Evolutionary conservation across 2,329 filamentous ascomycete genomes (phyloP).

Genomic region (Diaporthe destruens): DNA sequence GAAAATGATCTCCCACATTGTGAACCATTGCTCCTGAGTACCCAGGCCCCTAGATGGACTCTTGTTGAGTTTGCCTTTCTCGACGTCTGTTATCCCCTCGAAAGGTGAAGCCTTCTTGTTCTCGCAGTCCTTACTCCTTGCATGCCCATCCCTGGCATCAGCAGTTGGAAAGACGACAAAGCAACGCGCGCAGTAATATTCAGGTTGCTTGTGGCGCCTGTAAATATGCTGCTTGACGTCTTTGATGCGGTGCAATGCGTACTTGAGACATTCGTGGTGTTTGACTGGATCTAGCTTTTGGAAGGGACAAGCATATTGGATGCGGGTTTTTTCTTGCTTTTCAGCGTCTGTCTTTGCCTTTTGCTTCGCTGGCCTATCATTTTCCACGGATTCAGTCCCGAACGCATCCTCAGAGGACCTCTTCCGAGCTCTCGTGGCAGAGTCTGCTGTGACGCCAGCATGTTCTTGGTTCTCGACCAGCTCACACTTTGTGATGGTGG

Average conservation of each 20-base stretch:
- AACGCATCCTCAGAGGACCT: too few species aligned
- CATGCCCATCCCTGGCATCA: background rate
- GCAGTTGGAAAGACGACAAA: background rate
- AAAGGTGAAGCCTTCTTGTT: background rate
- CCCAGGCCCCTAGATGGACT: background rate
- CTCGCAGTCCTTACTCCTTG: background rate
- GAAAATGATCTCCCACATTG: constrained; percentile 28
- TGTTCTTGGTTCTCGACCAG: too few species aligned
- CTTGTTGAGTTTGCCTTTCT: background rate
- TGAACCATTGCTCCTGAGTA: background rate
- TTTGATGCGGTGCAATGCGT: constrained; percentile 13
- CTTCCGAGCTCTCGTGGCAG: background rate
- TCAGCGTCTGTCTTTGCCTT: background rate
- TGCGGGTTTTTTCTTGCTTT: background rate
- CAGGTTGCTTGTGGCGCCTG: constrained; percentile 10
- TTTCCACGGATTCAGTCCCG: background rate
- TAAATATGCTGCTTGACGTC: constrained; percentile 31
- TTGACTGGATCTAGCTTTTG: background rate
- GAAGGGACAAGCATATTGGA: constrained; percentile 9
- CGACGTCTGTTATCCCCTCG: constrained; percentile 11
- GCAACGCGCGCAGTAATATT: constrained; percentile 32
- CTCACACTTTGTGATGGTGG: too few species aligned
- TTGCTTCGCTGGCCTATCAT: background rate
- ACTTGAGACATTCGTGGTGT: constrained; percentile 15
- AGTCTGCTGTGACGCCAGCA: background rate